A percentile compares a stretch with the other conserved stretches of the same genome.
Evolutionary conservation across 306 rosid species (phyloP).

Genomic region (Lagenaria siceraria): DNA sequence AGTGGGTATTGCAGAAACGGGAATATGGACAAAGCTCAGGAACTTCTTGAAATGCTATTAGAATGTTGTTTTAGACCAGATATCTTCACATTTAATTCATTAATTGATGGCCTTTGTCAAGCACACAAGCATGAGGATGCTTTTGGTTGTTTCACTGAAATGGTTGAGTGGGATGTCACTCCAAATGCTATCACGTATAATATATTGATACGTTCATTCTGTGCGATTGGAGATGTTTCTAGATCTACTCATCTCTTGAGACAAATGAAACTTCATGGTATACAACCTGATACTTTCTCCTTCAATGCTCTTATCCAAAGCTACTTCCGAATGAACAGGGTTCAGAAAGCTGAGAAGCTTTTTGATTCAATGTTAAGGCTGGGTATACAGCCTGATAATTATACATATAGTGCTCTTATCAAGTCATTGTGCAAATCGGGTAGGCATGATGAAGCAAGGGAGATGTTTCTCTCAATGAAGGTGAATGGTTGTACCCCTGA

Average conservation of each 20-base stretch:
- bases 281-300: constrained; percentile 56
- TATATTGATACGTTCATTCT: constrained; percentile 58
- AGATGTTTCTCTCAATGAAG: constrained; percentile 54
- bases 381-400: constrained; percentile 54
- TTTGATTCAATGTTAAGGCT: constrained; percentile 37
- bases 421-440: constrained; percentile 39
- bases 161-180: constrained; percentile 58
- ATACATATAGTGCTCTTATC: constrained; percentile 51
- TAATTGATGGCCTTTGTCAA: constrained; percentile 72
- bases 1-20: constrained; percentile 55
- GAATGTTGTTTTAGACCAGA: constrained; percentile 51
- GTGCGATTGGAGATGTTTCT: constrained; percentile 39
- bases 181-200: constrained; percentile 63
- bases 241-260: constrained; percentile 43
- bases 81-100: constrained; percentile 59
- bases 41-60: constrained; percentile 52
- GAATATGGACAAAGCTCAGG: constrained; percentile 34
- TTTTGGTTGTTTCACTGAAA: constrained; percentile 67
- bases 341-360: constrained; percentile 52
- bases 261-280: constrained; percentile 52
- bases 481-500: constrained; percentile 49
- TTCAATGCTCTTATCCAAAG: constrained; percentile 58
- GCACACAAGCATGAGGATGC: constrained; percentile 39
- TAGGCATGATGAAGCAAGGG: constrained; percentile 57
- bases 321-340: constrained; percentile 39